Base-by-base conservation (phyloP, 768 basidiomycete genomes). In the Daedaleopsis nitida region DNA sequence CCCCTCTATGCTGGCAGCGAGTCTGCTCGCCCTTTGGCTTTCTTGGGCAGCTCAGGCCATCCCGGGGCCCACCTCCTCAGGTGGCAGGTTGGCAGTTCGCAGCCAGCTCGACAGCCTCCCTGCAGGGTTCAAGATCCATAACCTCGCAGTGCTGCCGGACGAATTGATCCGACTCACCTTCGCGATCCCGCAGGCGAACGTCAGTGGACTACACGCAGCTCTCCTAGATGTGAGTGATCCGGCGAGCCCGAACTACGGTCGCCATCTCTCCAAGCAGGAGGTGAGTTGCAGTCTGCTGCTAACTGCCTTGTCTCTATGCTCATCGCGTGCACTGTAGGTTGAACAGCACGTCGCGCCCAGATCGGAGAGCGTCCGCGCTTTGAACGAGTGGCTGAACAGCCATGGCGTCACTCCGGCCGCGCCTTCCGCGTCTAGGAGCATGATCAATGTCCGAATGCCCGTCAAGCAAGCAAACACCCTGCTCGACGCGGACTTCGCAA, bases 151-250 rank as follows among this genome's bases (percentile, higher is more conserved):
- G 47, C 47, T 49, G 19, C 47, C 47, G 19, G 47, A 49, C 23
- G 47, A 49, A 21, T 21, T 49, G 21, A 21, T 49, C 19, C 47
- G 24, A 9, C 47, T 49, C 47, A 45, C 55, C 32, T 61, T 80
- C 37, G 77, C 70, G 5, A 67, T 80, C 45, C 65, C 66, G 38
- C 73, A 74, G 48, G 70, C 56, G 42, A 67, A 80, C 61, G 68
- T 74, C 27, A 53, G 51, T 2, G 77, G 77, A 5, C 72, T 80
- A 74, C 60, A 64, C 72, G 49, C 69, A 63, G 23, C 54, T 5
- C 66, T 78, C 11, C 59, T 71, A 48, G 75, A 71, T 34, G 75
- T 78, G 65, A 77, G 75, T 57, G 73, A 73, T n/a, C 78, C 79
- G 2, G 62, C 68, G 17, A 77, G 70, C 64, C 57, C 71, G 10